Conservation (phyloP, 768 basidiomycete genomes). For the Mrakia gelida region DNA sequence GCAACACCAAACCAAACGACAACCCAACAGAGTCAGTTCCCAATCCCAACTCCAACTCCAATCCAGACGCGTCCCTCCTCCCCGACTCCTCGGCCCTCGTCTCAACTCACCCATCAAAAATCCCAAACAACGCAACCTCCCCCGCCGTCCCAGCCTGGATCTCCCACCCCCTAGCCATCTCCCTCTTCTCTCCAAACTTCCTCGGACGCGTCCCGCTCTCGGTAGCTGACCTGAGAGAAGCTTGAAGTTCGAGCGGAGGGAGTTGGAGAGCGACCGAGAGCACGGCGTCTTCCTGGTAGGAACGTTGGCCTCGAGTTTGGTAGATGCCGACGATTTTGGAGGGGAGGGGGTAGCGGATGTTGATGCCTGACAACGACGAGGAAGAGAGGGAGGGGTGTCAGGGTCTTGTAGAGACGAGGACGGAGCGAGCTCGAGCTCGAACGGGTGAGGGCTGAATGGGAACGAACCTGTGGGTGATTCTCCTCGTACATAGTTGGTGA, state of each 20-base stretch:
- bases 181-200: slow-evolving; percentile 22
- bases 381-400: neutral
- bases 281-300: slow-evolving; percentile 23
- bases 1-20: too few relatives aligned
- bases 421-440: neutral
- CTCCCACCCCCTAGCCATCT: slow-evolving; percentile 24
- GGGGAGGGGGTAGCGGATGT: slow-evolving; percentile 5
- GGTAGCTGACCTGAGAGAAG: neutral
- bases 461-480: slow-evolving; percentile 13
- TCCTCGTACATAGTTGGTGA: slow-evolving; percentile 6
- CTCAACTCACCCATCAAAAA: slow-evolving; percentile 20
- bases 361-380: neutral
- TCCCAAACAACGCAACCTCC: slow-evolving; percentile 20
- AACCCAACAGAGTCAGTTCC: neutral
- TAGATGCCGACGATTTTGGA: slow-evolving; percentile 20
- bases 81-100: too few relatives aligned
- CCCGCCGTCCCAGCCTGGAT: slow-evolving; percentile 11
- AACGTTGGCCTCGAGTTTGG: slow-evolving; percentile 20
- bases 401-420: too few relatives aligned
- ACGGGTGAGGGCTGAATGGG: neutral
- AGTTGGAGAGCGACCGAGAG: slow-evolving; percentile 4
- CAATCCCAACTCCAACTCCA: neutral
- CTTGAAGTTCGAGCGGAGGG: slow-evolving; percentile 13
- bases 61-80: neutral
- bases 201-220: neutral